Base-by-base conservation (phyloP, 306 rosid species). In the Rosa persica region DNA sequence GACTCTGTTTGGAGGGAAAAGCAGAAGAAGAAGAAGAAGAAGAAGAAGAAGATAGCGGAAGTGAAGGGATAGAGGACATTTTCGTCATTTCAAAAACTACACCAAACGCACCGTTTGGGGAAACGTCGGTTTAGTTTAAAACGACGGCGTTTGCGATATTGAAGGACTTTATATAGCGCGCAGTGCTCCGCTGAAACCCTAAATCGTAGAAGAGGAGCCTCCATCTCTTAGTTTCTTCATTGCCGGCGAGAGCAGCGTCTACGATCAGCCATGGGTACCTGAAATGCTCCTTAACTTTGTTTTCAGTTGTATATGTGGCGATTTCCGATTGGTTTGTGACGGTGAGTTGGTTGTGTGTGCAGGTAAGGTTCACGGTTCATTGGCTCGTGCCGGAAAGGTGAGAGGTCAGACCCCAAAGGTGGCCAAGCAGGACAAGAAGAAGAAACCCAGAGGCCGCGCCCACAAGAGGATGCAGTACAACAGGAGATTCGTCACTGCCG, bases 371-470 rank as follows among this genome's bases (percentile, higher is more conserved):
- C 92, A 89, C 78, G 92, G 90, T 57, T 89, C 92, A 8, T 55
- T 89, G 81, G 92, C 92, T 34, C 92, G 90, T 83, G 92, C 92
- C 38, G 92, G 92, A 2, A 89, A 89, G 84, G 92, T 89, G 68
- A 84, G 92, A 44, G 92, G 90, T 42, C 92, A 89, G 78, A 89
- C 90, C n/a, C 92, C 90, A 1, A 89, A 89, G 84, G 90, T 89
- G 20, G 89, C 92, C n/a, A 89, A 89, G 84, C 90, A 86, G 42
- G 92, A 89, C 71, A 89, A 89, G 90, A 86, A 84, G 87, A 89
- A 86, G 85, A 82, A 86, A 78, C 89, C 90, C 73, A 83, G 92
- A 52, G 90, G 92, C 20, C 86, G 92, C 40, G 90, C 92, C 2
- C 86, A 89, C 86, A 89, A 89, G 86, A 83, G 92, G 39, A 83